These are phyloP conservation scores for Podospora pseudopauciseta DNA, from an alignment of 495 filamentous ascomycete species.

Conservation along the genomic window DNA sequence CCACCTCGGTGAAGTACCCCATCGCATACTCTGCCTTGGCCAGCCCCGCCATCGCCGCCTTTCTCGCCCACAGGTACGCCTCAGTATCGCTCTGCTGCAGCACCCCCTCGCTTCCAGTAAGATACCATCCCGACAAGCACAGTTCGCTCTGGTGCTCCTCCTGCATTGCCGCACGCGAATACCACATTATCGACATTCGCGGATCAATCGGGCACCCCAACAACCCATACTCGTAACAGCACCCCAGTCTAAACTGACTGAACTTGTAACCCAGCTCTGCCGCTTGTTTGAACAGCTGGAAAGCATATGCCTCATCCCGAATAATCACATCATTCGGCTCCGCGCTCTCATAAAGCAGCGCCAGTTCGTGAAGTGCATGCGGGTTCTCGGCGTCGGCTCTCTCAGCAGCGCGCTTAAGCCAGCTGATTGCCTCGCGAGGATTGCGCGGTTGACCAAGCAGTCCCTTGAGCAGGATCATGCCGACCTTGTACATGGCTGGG, in stretches of 20 bases:
- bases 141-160: conserved; percentile 93
- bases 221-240: conserved; percentile 84
- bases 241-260: conserved; percentile 85
- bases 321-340: conserved; percentile 65
- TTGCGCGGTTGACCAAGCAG: conserved; percentile 87
- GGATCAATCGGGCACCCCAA: conserved; percentile 80
- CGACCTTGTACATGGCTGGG: conserved; percentile 96
- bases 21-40: conserved; percentile 95
- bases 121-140: conserved; percentile 91
- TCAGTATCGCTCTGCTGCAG: conserved; percentile 91
- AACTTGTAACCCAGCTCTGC: conserved; percentile 91
- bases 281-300: conserved; percentile 78
- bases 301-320: conserved; percentile 75
- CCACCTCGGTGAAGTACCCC: conserved; percentile 95
- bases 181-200: conserved; percentile 83
- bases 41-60: conserved; percentile 78
- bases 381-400: conserved; percentile 85
- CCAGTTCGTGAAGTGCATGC: conserved; percentile 91
- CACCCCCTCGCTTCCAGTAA: conserved; percentile 85
- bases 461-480: conserved; percentile 90
- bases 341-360: conserved; percentile 74
- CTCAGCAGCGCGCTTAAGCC: conserved; percentile 91
- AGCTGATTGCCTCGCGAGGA: conserved; percentile 77
- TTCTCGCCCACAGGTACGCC: conserved; percentile 94
- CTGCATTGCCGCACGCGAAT: conserved; percentile 84